Base-by-base conservation (phyloP, 2,329 filamentous ascomycete species). In the Emericellopsis cladophorae region DNA sequence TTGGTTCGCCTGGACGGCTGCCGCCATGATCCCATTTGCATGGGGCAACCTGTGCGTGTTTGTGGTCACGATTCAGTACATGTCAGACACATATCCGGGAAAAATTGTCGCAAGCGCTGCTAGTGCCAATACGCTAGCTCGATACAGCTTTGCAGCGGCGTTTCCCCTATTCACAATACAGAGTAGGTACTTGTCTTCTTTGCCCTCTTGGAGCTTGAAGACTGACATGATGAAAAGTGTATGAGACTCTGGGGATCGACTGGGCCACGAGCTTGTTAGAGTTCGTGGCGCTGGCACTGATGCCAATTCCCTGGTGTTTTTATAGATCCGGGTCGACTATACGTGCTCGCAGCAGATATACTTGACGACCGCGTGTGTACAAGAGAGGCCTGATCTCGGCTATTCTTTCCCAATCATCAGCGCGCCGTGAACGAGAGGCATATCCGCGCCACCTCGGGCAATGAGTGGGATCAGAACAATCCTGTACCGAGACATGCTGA, bases 141-240 rank as follows among this genome's bases (percentile, higher is more conserved):
- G 77, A 21, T 81, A 79, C 45, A 54, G 55, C 0, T 61, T 79
- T 7, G 72, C 70, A 0, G 71, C 67, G 1, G 68, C 63, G 0
- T 81, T 81, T 41, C 77, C 77, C 0, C 52, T 81, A 0, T 81
- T 81, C 46, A 71, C 74, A 0, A 56, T 80, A 1, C 72, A 76
- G 44, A 73, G 67, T 70, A 49, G 53, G 66, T 56, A n/a, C n/a
- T 22, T 21, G n/a, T 7, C 26, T n/a, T 21, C 24, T 21, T 31
- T 39, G 12, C 8, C 4, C 3, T 15, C 8, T 7, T 2, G n/a
- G 16, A 31, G 7, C 11, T 26, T 10, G 7, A 40, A 12, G 23
- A 10, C 1, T 24, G 9, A 15, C 24, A 21, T 42, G 1, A 5
- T 1, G 6, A 10, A 0, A 8, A 66, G 63, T 71, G 63, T 71